A percentile compares a stretch with the other conserved stretches of the same genome.
These are phyloP conservation scores for Hypoxylon sp. DNA, from an alignment of 2,329 filamentous ascomycete genomes.

Conservation along the genomic window DNA sequence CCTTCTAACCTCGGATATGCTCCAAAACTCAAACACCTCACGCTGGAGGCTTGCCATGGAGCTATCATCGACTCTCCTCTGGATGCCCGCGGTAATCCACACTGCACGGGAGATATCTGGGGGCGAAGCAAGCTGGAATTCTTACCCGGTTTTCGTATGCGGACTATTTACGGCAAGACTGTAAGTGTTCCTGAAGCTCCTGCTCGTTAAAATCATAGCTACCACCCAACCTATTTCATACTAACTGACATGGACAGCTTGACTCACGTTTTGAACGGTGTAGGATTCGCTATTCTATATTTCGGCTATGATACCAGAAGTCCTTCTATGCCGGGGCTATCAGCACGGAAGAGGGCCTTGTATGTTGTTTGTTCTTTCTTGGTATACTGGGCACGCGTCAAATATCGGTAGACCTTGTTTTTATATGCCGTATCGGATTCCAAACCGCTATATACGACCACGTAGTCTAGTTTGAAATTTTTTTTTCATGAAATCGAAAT, in stretches of 20 bases:
- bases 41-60: slow-evolving; percentile 1
- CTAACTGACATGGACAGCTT: slow-evolving; percentile 6
- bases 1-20: background rate
- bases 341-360: background rate
- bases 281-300: background rate
- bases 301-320: slow-evolving; percentile 13
- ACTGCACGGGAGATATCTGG: background rate
- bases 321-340: slow-evolving; percentile 3
- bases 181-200: background rate
- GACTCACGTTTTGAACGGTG: background rate
- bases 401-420: slow-evolving; percentile 2
- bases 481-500: background rate
- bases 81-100: slow-evolving; percentile 9
- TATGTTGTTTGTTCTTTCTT: slow-evolving; percentile 11
- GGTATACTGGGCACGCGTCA: slow-evolving; percentile 6
- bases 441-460: background rate
- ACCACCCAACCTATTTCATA: too few relatives aligned
- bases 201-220: too few relatives aligned
- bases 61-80: slow-evolving; percentile 7
- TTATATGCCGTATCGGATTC: background rate
- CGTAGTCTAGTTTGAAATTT: background rate
- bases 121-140: background rate
- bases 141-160: slow-evolving; percentile 2
- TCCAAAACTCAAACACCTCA: background rate
- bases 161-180: background rate